Evolutionary conservation across 2,329 filamentous ascomycete species (phyloP).

Genomic region (Geoglossum cookeanum): DNA sequence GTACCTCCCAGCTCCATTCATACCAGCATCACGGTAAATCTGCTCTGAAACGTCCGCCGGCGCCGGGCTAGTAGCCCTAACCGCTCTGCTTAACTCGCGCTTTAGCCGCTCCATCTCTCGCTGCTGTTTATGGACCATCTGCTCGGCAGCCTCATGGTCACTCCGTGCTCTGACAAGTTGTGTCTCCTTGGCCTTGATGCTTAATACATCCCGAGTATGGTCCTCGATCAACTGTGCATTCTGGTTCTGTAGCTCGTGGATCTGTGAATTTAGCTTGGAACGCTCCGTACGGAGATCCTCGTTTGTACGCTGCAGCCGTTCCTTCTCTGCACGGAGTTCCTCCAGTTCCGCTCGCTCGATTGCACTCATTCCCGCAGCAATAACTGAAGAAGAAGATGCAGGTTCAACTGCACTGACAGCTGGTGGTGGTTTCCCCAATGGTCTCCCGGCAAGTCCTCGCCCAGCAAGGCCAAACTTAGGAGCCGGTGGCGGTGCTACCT

Average conservation of each 20-base stretch:
- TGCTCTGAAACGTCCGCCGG: constrained; percentile 29
- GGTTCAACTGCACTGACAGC: constrained; percentile 40
- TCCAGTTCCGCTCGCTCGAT: constrained; percentile 87
- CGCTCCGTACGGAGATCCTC: constrained; percentile 73
- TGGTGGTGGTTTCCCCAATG: constrained; percentile 52
- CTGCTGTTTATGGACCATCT: constrained; percentile 63
- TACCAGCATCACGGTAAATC: constrained; percentile 12
- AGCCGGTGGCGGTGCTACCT: constrained; percentile 24
- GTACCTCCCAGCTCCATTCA: constrained; percentile 3
- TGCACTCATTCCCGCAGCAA: constrained; percentile 48
- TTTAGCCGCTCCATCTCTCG: constrained; percentile 87
- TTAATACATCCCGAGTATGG: constrained; percentile 83
- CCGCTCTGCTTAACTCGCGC: constrained; percentile 48
- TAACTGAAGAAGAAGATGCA: constrained; percentile 26
- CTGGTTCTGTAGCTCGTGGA: constrained; percentile 88
- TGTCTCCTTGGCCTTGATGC: constrained; percentile 96
- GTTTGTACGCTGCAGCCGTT: constrained; percentile 51
- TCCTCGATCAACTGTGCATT: constrained; percentile 95
- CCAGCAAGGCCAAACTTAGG: constrained; percentile 49
- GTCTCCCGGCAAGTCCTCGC: constrained; percentile 64
- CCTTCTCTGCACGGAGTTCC: constrained; percentile 68
- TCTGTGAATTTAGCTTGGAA: constrained; percentile 62
- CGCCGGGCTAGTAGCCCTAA: constrained; percentile 35
- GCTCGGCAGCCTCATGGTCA: constrained; percentile 76
- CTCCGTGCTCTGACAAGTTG: constrained; percentile 82